Evolutionary conservation across 1,284 basidiomycete species (phyloP), one percentile per base, ranked within the genome.

Genomic region (Papiliotrema terrestris): DNA sequence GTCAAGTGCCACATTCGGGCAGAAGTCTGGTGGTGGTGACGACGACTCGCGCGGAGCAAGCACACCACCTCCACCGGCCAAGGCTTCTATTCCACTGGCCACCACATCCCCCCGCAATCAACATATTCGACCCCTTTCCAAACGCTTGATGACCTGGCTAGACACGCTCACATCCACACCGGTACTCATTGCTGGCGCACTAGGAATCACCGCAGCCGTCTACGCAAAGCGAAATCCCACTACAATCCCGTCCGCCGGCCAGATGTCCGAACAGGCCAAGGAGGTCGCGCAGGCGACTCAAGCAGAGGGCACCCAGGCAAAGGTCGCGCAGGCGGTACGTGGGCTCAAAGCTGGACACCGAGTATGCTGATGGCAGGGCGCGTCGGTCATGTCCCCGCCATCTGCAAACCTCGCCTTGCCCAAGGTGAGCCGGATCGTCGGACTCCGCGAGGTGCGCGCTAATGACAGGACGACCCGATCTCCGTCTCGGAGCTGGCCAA

Each of bases 351-450:
- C 15, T 51, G 37, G 29, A 5, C n/a, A n/a, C 2, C 9, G 35
- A 26, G 17, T 14, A 26, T 46, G 50, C 36, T 45, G 25, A 44
- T 58, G 29, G 29, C 26, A 70, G 69, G 63, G 62, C 35, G 70
- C 66, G 32, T 69, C 68, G 48, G 59, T 76, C 55, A 78, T 77
- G 75, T 74, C 72, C n/a, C 66, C 75, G 1, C 74, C 75, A 11
- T 58, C 73, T 19, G 55, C 70, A 14, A 55, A 67, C 22, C 67
- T 78, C 38, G 61, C 61, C 38, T 68, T 74, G 26, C 74, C 75
- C 22, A 75, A 74, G 68, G 73, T 73, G 51, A 50, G 65, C 29
- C 20, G 14, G 26, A 20, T 25, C 8, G 23, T 17, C 29, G 29
- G 17, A 37, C 19, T 11, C 4, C 38, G 20, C 17, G 38, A 49